Conservation (phyloP, 1,139 yeast genomes). For the Debaryomyces udenii region DNA sequence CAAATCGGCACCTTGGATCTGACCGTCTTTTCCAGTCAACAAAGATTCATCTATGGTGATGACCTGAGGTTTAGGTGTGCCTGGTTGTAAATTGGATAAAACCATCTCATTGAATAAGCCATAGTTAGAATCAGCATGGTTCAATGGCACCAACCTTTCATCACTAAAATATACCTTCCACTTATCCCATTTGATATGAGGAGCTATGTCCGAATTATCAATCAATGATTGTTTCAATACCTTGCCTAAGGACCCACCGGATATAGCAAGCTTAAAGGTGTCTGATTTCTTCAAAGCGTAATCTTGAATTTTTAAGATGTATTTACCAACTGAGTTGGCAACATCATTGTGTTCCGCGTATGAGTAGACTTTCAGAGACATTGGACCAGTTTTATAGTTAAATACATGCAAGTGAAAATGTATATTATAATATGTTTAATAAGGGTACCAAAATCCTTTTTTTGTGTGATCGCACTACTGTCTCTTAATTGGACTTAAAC, state of each 20-base stretch:
- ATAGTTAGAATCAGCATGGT: slow-evolving; percentile 68
- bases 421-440: too few species aligned
- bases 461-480: slow-evolving; percentile 4
- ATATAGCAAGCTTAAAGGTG: slow-evolving; percentile 73
- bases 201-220: slow-evolving; percentile 50
- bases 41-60: slow-evolving; percentile 53
- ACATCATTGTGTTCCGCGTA: slow-evolving; percentile 58
- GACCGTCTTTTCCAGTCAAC: slow-evolving; percentile 51
- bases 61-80: slow-evolving; percentile 43
- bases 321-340: slow-evolving; percentile 59
- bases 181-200: slow-evolving; percentile 60
- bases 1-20: slow-evolving; percentile 35
- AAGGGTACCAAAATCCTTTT: too few species aligned
- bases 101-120: slow-evolving; percentile 64
- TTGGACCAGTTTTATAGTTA: slow-evolving; percentile 11
- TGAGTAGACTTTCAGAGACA: slow-evolving; percentile 50
- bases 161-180: slow-evolving; percentile 77
- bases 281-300: slow-evolving; percentile 43
- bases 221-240: slow-evolving; percentile 73
- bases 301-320: slow-evolving; percentile 58
- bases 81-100: slow-evolving; percentile 43
- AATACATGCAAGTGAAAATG: too few species aligned
- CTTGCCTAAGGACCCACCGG: slow-evolving; percentile 89
- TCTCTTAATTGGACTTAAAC: background rate
- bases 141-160: slow-evolving; percentile 70